These are phyloP conservation scores for Magnaporthiopsis poae DNA, from an alignment of 2,329 filamentous ascomycete species.

Conservation along the genomic window DNA sequence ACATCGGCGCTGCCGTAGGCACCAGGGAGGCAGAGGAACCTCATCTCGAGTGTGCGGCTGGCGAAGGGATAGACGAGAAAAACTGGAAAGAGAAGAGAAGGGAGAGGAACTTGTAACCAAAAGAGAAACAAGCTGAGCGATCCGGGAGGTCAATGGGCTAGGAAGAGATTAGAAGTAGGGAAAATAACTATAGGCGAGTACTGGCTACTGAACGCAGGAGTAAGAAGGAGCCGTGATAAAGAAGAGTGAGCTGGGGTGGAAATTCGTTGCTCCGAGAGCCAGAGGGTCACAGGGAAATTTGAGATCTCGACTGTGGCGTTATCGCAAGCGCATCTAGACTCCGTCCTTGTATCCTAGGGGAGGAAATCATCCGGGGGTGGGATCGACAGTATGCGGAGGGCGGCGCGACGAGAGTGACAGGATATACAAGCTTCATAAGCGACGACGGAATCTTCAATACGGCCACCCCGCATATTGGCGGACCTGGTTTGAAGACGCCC, in stretches of 20 bases:
- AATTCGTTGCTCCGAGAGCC: background rate
- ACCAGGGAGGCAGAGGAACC: slow-evolving; percentile 47
- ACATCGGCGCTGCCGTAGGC: slow-evolving; percentile 48
- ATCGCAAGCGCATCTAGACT: background rate
- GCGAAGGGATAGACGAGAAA: background rate
- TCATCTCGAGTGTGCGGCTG: slow-evolving; percentile 30
- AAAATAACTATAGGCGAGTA: background rate
- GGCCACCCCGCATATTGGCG: slow-evolving; percentile 6
- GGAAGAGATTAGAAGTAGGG: background rate
- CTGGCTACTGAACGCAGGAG: background rate
- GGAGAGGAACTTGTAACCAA: background rate
- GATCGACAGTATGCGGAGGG: background rate
- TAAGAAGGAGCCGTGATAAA: background rate
- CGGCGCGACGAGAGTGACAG: background rate
- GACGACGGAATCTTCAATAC: slow-evolving; percentile 4
- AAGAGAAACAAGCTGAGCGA: too few species aligned
- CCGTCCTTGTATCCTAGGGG: background rate
- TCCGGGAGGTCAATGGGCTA: too few species aligned
- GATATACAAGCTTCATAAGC: slow-evolving; percentile 5
- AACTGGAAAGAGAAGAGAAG: background rate
- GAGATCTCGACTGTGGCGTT: background rate
- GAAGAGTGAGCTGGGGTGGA: background rate
- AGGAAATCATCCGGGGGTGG: background rate
- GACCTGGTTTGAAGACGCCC: slow-evolving; percentile 5
- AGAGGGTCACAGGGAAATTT: background rate